These are phyloP conservation scores for Ilyonectria mors-panacis DNA, from an alignment of 2,329 filamentous ascomycete genomes.

Conservation along the genomic window DNA sequence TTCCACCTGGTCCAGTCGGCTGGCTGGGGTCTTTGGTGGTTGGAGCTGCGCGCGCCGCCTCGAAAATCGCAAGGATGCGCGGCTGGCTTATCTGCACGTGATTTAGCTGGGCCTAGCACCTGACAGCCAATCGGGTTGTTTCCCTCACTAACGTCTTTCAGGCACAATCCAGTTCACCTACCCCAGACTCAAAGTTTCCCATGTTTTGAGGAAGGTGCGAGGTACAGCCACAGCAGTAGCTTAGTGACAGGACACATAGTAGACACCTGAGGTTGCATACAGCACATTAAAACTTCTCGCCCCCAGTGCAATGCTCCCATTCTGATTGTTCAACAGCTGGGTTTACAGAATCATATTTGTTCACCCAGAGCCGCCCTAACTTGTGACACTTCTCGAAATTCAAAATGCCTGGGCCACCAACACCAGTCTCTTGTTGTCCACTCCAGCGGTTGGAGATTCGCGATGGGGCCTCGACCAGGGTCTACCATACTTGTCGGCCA, in stretches of 20 bases:
- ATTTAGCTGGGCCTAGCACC: background rate
- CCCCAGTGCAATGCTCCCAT: background rate
- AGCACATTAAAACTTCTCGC: background rate
- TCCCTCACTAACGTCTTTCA: slow-evolving; percentile 28
- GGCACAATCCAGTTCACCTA: slow-evolving; percentile 9
- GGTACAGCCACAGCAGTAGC: background rate
- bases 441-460: slow-evolving; percentile 51
- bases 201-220: slow-evolving; percentile 16
- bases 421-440: slow-evolving; percentile 50
- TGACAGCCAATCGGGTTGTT: slow-evolving; percentile 46
- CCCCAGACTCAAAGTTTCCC: slow-evolving; percentile 16
- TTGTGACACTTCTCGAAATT: background rate
- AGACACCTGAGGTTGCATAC: slow-evolving; percentile 1
- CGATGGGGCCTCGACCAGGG: slow-evolving; percentile 36
- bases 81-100: slow-evolving; percentile 30
- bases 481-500: slow-evolving; percentile 41
- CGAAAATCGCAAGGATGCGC: slow-evolving; percentile 32
- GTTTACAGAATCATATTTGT: background rate
- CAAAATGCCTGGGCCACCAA: slow-evolving; percentile 48
- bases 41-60: slow-evolving; percentile 26
- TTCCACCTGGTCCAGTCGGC: slow-evolving; percentile 29
- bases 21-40: slow-evolving; percentile 28
- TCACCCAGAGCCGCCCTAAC: background rate
- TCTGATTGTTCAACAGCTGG: background rate
- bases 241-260: background rate